Conservation (phyloP, 1,284 basidiomycete species). For the Rhodotorula sp. region DNA sequence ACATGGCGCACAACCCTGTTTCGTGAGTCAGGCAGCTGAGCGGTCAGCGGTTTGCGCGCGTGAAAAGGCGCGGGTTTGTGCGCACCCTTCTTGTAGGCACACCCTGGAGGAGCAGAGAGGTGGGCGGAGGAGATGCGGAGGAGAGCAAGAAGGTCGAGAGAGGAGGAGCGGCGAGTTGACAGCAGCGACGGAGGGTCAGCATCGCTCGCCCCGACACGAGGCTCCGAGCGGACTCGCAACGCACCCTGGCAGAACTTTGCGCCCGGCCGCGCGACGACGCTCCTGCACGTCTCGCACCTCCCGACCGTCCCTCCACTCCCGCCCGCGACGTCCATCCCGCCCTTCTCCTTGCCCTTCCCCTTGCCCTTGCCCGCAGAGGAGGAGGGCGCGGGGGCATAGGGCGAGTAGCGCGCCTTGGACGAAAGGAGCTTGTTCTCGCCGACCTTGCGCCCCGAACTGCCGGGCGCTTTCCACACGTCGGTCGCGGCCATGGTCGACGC, state of each 20-base stretch:
- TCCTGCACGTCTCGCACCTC: slow-evolving; percentile 80
- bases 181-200: neutral
- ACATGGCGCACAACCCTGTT: slow-evolving; percentile 63
- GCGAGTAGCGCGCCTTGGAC: slow-evolving; percentile 61
- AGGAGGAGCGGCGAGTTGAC: neutral
- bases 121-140: neutral
- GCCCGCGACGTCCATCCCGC: slow-evolving; percentile 49
- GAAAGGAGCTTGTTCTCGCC: slow-evolving; percentile 76
- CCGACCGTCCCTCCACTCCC: slow-evolving; percentile 62
- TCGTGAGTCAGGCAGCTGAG: too few relatives aligned
- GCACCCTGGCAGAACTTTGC: slow-evolving; percentile 81
- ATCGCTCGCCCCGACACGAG: too few relatives aligned
- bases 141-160: neutral
- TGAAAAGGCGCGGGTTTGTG: neutral
- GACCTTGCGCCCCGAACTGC: slow-evolving; percentile 59
- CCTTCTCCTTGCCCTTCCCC: neutral
- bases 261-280: slow-evolving; percentile 72
- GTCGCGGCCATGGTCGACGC: slow-evolving; percentile 23
- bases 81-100: slow-evolving; percentile 74
- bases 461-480: slow-evolving; percentile 24
- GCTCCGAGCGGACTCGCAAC: slow-evolving; percentile 25
- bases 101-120: slow-evolving; percentile 57
- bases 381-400: slow-evolving; percentile 28
- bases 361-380: slow-evolving; percentile 3
- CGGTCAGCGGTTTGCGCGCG: neutral